Percentiles rank a stretch among this genome's conserved stretches.
Conservation (phyloP, 2,329 filamentous ascomycete species). For the Immersiporthe knoxdaviesiana region DNA sequence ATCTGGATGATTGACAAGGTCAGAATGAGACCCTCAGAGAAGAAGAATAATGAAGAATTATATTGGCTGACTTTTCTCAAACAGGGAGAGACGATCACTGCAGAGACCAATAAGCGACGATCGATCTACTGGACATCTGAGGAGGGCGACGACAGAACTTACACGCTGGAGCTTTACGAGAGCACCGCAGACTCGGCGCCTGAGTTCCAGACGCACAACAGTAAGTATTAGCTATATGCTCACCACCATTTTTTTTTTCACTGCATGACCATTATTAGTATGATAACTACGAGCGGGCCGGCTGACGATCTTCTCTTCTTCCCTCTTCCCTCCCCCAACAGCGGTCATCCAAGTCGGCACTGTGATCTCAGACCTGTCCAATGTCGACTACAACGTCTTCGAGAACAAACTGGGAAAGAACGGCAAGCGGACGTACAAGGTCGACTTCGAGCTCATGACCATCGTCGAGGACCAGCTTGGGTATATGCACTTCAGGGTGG, state of each 20-base stretch:
- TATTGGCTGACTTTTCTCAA: not conserved
- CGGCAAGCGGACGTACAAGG: slow-evolving; percentile 4
- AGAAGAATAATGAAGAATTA: no score
- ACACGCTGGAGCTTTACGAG: slow-evolving; percentile 11
- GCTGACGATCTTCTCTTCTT: not conserved
- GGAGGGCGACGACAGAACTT: not conserved
- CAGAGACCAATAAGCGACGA: slow-evolving; percentile 6
- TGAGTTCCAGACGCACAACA: slow-evolving; percentile 8
- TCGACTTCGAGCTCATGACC: slow-evolving; percentile 5
- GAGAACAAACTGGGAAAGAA: not conserved
- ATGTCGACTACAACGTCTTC: slow-evolving; percentile 7
- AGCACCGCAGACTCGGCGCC: slow-evolving; percentile 3
- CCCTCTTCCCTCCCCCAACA: not conserved
- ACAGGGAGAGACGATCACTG: slow-evolving; percentile 9
- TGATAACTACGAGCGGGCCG: not conserved
- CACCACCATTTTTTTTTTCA: not conserved
- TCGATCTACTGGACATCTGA: slow-evolving; percentile 8
- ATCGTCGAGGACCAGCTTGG: slow-evolving; percentile 12
- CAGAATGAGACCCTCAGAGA: no score
- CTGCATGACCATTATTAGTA: not conserved
- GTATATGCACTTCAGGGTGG: slow-evolving; percentile 12
- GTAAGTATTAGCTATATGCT: not conserved
- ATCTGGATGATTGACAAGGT: slow-evolving; percentile 17
- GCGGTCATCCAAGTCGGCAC: slow-evolving; percentile 14
- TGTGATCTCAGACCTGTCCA: slow-evolving; percentile 10